These are phyloP conservation scores for Mollisia scopiformis DNA, from an alignment of 2,329 filamentous ascomycete genomes.

Conservation along the genomic window DNA sequence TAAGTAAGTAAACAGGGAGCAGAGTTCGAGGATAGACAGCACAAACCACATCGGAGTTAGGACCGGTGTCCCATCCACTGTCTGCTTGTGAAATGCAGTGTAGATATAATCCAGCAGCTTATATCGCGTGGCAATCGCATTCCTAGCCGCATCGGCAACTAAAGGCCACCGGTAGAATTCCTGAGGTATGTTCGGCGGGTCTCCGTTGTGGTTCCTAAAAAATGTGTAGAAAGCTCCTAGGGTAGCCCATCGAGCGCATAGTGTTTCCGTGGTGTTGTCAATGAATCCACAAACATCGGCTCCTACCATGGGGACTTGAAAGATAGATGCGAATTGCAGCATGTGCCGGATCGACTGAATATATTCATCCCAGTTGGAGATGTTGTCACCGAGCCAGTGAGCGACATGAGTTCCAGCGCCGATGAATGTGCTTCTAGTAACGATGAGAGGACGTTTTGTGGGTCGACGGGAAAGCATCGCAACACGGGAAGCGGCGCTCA, in stretches of 20 bases:
- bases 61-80: slow-evolving; percentile 62
- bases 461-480: slow-evolving; percentile 70
- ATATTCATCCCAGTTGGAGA: not conserved
- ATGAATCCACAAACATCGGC: slow-evolving; percentile 63
- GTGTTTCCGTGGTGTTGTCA: slow-evolving; percentile 59
- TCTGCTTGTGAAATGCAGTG: slow-evolving; percentile 66
- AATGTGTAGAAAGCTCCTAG: slow-evolving; percentile 74
- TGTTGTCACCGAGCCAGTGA: not conserved
- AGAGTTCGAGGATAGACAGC: not conserved
- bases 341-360: not conserved
- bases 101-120: slow-evolving; percentile 76
- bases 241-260: slow-evolving; percentile 71
- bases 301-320: slow-evolving; percentile 50
- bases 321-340: slow-evolving; percentile 39
- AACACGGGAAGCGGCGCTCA: slow-evolving; percentile 64
- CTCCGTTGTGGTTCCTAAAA: slow-evolving; percentile 69
- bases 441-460: slow-evolving; percentile 64
- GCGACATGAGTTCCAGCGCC: not conserved
- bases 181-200: slow-evolving; percentile 47
- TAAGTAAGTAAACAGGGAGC: not conserved
- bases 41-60: slow-evolving; percentile 66
- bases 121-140: slow-evolving; percentile 71
- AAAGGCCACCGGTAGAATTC: slow-evolving; percentile 71
- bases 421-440: slow-evolving; percentile 65
- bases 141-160: slow-evolving; percentile 63